Evolutionary conservation across 2,329 filamentous ascomycete genomes (phyloP).

Genomic region (Juglanconis oblonga): DNA sequence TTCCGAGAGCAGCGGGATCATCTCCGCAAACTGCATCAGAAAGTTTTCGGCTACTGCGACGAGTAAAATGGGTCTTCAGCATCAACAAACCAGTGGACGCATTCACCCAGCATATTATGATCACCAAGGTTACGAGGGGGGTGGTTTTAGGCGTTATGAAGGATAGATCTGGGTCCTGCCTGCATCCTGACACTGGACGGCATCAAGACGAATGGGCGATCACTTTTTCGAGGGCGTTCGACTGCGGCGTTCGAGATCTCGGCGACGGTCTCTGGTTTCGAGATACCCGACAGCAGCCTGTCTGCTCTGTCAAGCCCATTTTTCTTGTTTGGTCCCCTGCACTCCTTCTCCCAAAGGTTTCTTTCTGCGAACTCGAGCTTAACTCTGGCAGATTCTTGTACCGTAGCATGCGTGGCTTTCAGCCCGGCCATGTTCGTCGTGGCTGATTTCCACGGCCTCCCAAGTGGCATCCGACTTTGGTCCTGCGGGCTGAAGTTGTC

Average conservation of each 20-base stretch:
- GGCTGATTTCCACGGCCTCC: constrained; percentile 3
- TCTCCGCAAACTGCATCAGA: constrained; percentile 51
- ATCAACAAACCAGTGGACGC: not conserved
- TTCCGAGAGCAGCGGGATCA: constrained; percentile 69
- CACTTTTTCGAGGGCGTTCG: not conserved
- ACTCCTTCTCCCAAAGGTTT: constrained; percentile 1
- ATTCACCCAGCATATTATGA: not conserved
- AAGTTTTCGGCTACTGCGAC: constrained; percentile 32
- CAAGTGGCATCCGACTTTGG: not conserved
- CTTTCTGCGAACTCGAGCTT: constrained; percentile 15
- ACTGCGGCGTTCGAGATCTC: constrained; percentile 14
- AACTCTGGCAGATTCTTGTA: constrained; percentile 20
- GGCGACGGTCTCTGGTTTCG: constrained; percentile 10
- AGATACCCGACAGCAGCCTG: constrained; percentile 16
- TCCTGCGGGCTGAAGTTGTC: not conserved
- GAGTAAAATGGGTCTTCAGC: constrained; percentile 20
- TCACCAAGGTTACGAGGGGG: not conserved
- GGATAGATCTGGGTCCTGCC: not conserved
- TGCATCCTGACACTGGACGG: not conserved
- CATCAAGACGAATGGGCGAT: not conserved
- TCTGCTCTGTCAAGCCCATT: constrained; percentile 5
- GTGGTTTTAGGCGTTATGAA: not conserved
- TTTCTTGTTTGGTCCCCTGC: constrained; percentile 4
- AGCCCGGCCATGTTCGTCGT: constrained; percentile 3
- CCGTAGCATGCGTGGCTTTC: constrained; percentile 12